These are phyloP conservation scores for Plasmodium gaboni DNA, from an alignment of 169 alveolate species.

Conservation along the genomic window DNA sequence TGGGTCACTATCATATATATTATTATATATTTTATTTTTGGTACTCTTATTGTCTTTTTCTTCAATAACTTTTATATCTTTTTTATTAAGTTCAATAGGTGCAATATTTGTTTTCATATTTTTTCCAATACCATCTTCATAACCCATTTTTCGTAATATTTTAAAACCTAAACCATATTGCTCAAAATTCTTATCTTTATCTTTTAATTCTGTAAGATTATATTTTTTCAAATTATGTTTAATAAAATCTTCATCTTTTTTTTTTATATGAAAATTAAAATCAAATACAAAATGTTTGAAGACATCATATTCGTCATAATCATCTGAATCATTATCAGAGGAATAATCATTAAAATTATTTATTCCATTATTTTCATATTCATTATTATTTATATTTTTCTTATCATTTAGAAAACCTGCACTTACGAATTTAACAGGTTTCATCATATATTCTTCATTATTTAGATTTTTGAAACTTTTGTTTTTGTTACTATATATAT, in stretches of 20 bases:
- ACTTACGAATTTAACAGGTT: constrained; percentile 71
- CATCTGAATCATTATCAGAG: constrained; percentile 53
- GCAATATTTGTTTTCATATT: constrained; percentile 71
- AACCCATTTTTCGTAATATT: constrained; percentile 73
- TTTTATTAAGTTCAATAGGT: constrained; percentile 68
- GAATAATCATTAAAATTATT: not conserved
- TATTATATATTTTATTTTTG: constrained; percentile 22
- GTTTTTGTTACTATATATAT: not conserved
- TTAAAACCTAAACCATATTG: constrained; percentile 74
- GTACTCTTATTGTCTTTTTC: constrained; percentile 10
- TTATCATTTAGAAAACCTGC: constrained; percentile 51
- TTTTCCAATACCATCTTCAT: constrained; percentile 74
- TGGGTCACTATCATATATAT: not conserved
- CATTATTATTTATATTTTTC: constrained; percentile 2
- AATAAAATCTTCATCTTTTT: constrained; percentile 38
- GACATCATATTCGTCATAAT: constrained; percentile 58
- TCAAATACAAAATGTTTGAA: constrained; percentile 53
- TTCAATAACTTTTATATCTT: constrained; percentile 40
- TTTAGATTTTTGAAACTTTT: constrained; percentile 14
- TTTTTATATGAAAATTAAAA: constrained; percentile 43
- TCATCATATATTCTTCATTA: constrained; percentile 21
- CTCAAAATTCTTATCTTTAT: constrained; percentile 51
- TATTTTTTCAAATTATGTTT: constrained; percentile 67
- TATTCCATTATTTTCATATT: constrained; percentile 1
- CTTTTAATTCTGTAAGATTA: constrained; percentile 36